Evolutionary conservation across 78 protist genomes (phyloP).

Genomic region (Bodo saltans): DNA sequence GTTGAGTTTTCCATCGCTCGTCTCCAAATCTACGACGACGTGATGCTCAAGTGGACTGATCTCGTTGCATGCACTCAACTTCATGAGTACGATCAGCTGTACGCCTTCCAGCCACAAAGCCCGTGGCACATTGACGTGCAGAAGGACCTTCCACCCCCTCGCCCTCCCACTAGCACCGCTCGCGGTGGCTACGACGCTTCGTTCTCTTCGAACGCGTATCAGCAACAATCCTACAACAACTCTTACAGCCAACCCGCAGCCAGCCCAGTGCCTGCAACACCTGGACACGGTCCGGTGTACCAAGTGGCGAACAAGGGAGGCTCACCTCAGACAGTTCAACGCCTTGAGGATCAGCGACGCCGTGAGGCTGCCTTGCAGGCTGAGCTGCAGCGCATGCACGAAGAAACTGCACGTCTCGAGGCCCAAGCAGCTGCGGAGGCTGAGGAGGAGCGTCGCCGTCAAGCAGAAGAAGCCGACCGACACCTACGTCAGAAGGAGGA

Average conservation of each 20-base stretch:
- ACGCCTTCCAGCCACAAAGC: constrained; percentile 24
- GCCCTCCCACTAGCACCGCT: constrained; percentile 9
- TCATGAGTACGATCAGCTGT: constrained; percentile 26
- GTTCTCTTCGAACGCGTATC: neutral
- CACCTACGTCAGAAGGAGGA: neutral
- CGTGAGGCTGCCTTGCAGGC: neutral
- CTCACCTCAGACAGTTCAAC: no score
- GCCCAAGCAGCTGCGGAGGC: neutral
- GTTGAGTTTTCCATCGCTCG: neutral
- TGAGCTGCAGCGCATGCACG: neutral
- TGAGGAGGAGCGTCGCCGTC: neutral
- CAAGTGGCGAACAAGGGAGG: no score
- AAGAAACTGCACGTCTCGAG: neutral
- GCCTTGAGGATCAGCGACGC: neutral
- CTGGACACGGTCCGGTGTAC: no score
- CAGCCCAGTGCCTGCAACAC: neutral
- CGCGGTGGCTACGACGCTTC: neutral
- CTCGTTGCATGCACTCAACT: neutral
- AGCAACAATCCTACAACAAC: no score
- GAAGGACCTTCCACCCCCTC: constrained; percentile 24
- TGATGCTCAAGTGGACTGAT: constrained; percentile 16
- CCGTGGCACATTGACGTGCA: constrained; percentile 25
- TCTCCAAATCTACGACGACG: constrained; percentile 29
- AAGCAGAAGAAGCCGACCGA: neutral
- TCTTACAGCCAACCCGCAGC: neutral